A percentile compares a stretch with the other conserved stretches of the same genome.
Conservation (phyloP, 1,284 basidiomycete genomes). For the Cutaneotrichosporon spelunceum region DNA sequence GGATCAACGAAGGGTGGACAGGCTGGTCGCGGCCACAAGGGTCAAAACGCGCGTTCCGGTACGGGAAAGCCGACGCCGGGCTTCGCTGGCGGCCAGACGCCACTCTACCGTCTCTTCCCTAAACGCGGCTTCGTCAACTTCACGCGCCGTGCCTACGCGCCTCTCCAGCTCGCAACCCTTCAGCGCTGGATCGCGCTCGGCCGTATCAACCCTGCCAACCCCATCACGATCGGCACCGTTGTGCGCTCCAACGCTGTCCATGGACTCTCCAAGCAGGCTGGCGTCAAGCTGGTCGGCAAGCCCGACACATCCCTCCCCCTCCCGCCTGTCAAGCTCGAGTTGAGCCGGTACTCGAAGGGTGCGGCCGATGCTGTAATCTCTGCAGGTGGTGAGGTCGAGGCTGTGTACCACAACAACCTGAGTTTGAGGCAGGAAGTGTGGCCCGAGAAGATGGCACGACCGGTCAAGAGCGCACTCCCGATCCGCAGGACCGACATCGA, state of each 20-base stretch:
- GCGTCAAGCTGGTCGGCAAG: conserved; percentile 85
- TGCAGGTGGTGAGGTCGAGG: conserved; percentile 77
- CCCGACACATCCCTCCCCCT: conserved; percentile 54
- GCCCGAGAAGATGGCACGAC: conserved; percentile 54
- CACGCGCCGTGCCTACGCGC: conserved; percentile 69
- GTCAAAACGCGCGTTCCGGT: conserved; percentile 88
- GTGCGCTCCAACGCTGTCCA: conserved; percentile 83
- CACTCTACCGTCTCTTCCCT: conserved; percentile 84
- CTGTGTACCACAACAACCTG: conserved; percentile 87
- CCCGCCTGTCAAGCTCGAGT: conserved; percentile 72
- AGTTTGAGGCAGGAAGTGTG: conserved; percentile 77
- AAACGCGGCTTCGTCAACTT: conserved; percentile 92
- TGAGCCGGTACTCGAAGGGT: conserved; percentile 79
- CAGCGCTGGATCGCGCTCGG: conserved; percentile 88
- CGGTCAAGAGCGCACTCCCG: conserved; percentile 67
- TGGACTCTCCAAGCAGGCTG: conserved; percentile 67
- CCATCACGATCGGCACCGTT: conserved; percentile 85
- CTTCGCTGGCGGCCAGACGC: conserved; percentile 96
- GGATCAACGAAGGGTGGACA: conserved; percentile 87
- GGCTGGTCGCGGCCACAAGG: conserved; percentile 90
- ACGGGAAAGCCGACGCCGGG: conserved; percentile 77
- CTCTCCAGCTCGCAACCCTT: conserved; percentile 80
- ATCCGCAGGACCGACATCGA: conserved; percentile 77
- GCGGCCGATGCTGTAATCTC: conserved; percentile 82
- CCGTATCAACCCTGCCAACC: conserved; percentile 69